Evolutionary conservation across 1,284 basidiomycete genomes (phyloP).

Genomic region (Thecaphora thlaspeos): DNA sequence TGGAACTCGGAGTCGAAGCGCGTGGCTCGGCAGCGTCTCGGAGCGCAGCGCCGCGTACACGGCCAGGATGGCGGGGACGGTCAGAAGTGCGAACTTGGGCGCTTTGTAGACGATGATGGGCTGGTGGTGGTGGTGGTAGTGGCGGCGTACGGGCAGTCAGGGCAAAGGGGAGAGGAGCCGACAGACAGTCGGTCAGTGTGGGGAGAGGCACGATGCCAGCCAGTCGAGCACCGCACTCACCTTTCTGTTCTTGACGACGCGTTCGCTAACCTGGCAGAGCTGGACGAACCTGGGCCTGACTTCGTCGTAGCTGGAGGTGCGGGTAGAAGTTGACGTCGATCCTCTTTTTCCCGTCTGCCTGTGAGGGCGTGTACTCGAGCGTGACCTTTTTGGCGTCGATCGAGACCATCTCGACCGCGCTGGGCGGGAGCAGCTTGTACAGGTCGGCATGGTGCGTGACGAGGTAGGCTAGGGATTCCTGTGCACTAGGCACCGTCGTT

Average conservation of each 20-base stretch:
- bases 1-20: constrained; percentile 18
- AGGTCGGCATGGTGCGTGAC: constrained; percentile 33
- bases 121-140: constrained; percentile 1
- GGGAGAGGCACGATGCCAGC: too few relatives aligned
- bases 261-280: constrained; percentile 17
- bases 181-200: too few relatives aligned
- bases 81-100: constrained; percentile 17
- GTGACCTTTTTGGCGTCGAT: constrained; percentile 36
- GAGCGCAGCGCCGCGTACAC: constrained; percentile 26
- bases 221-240: constrained; percentile 3
- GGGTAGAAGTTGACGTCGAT: constrained; percentile 29
- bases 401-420: constrained; percentile 28
- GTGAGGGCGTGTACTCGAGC: constrained; percentile 21
- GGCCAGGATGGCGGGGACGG: neutral
- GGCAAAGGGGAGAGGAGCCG: neutral
- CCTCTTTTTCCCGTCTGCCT: constrained; percentile 10
- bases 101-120: constrained; percentile 24
- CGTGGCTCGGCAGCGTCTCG: constrained; percentile 17
- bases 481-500: neutral
- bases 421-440: constrained; percentile 15
- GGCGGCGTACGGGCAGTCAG: too few relatives aligned
- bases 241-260: constrained; percentile 30
- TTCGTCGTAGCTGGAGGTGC: constrained; percentile 23
- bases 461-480: constrained; percentile 37
- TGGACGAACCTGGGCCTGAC: constrained; percentile 28